phyloP scores from a whole-genome alignment of 805 yeast species.

The Candida cerambycidarum region DNA sequence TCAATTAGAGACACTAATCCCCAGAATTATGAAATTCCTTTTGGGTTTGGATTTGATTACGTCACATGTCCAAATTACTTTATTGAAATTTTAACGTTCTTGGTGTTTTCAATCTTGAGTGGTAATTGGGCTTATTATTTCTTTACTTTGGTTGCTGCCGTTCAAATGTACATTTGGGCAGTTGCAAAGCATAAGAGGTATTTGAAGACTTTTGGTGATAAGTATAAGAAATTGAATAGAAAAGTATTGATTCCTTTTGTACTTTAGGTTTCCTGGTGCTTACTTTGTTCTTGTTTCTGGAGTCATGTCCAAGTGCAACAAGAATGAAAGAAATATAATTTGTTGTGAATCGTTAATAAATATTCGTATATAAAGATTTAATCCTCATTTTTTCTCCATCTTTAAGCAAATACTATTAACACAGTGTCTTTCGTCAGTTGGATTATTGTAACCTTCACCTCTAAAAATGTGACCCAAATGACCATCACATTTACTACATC shows the following conservation, averaged over 20 bases:
- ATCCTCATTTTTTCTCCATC: no score
- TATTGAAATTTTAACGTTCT: slow-evolving; percentile 81
- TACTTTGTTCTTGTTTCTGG: no score
- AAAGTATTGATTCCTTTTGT: slow-evolving; percentile 72
- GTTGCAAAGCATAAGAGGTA: slow-evolving; percentile 75
- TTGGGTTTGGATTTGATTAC: slow-evolving; percentile 77
- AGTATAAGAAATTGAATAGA: slow-evolving; percentile 77
- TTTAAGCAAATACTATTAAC: slow-evolving; percentile 84
- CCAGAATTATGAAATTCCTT: slow-evolving; percentile 65
- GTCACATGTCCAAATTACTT: slow-evolving; percentile 95
- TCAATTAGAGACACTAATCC: slow-evolving; percentile 51
- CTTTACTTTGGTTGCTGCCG: slow-evolving; percentile 68
- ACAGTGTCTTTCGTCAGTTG: slow-evolving; percentile 92
- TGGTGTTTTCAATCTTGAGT: slow-evolving; percentile 63
- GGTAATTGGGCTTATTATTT: slow-evolving; percentile 76
- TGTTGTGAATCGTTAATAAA: no score
- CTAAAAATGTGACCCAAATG: slow-evolving; percentile 94
- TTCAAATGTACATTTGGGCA: slow-evolving; percentile 93
- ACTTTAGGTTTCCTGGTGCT: slow-evolving; percentile 41
- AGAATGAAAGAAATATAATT: no score
- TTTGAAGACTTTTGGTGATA: slow-evolving; percentile 66
- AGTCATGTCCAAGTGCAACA: no score
- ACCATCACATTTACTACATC: slow-evolving; percentile 85
- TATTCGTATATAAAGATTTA: no score
- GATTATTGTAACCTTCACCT: slow-evolving; percentile 88